phyloP scores from a whole-genome alignment of 805 yeast genomes.

The Candida peoriensis region DNA sequence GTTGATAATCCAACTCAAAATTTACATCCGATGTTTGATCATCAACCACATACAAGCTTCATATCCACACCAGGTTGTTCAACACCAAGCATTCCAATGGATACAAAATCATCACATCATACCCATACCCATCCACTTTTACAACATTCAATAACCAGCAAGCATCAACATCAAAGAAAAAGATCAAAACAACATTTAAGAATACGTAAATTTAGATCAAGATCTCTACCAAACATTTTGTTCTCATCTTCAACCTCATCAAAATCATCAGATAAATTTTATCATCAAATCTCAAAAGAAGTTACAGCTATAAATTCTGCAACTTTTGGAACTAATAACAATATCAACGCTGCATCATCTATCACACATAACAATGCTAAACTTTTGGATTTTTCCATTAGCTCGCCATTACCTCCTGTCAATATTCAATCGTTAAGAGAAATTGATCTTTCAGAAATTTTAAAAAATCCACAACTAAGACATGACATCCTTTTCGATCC shows the following conservation, averaged over 20 bases:
- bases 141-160: not conserved
- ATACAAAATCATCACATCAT: slow-evolving; percentile 1
- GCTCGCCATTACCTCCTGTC: slow-evolving; percentile 71
- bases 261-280: slow-evolving; percentile 2
- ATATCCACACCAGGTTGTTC: slow-evolving; percentile 13
- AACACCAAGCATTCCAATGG: slow-evolving; percentile 4
- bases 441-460: slow-evolving; percentile 81
- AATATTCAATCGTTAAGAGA: slow-evolving; percentile 77
- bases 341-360: slow-evolving; percentile 9
- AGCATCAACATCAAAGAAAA: no score
- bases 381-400: slow-evolving; percentile 14
- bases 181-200: slow-evolving; percentile 7
- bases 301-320: slow-evolving; percentile 14
- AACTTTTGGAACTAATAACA: slow-evolving; percentile 19
- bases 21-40: slow-evolving; percentile 3
- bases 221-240: slow-evolving; percentile 23
- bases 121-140: slow-evolving; percentile 3
- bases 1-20: slow-evolving; percentile 2
- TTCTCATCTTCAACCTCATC: slow-evolving; percentile 11
- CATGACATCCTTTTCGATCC: slow-evolving; percentile 94
- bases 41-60: slow-evolving; percentile 8
- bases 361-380: not conserved
- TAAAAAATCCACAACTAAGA: slow-evolving; percentile 86
- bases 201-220: slow-evolving; percentile 24
- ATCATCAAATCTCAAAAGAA: slow-evolving; percentile 6